These are phyloP conservation scores for Penicillium sp. DNA, from an alignment of 2,329 filamentous ascomycete species.

Conservation along the genomic window DNA sequence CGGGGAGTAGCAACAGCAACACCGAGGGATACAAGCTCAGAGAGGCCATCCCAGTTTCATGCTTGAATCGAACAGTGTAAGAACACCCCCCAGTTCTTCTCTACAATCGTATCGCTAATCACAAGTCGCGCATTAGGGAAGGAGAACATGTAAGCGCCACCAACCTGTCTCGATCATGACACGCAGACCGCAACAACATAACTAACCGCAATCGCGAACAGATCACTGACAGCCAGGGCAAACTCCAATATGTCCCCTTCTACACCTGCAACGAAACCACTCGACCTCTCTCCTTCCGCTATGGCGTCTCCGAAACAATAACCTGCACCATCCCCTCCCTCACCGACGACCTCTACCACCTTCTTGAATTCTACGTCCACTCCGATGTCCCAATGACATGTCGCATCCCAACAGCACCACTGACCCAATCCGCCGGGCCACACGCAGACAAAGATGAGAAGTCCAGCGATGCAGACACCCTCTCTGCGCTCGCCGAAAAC, in stretches of 20 bases:
- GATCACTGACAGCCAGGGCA: slow-evolving; percentile 76
- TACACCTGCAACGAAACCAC: slow-evolving; percentile 86
- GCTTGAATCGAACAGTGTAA: slow-evolving; percentile 73
- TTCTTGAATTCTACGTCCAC: slow-evolving; percentile 88
- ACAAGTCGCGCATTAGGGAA: slow-evolving; percentile 11
- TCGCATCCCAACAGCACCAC: slow-evolving; percentile 79
- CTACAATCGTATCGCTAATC: slow-evolving; percentile 4
- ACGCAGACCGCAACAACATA: not conserved
- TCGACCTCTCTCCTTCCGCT: slow-evolving; percentile 78
- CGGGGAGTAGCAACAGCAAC: slow-evolving; percentile 23
- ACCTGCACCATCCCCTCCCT: slow-evolving; percentile 55
- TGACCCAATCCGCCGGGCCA: slow-evolving; percentile 34
- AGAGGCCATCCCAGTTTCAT: slow-evolving; percentile 68
- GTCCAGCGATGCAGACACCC: slow-evolving; percentile 54
- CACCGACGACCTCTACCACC: slow-evolving; percentile 57
- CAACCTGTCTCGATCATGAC: slow-evolving; percentile 9
- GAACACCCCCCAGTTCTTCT: slow-evolving; percentile 32
- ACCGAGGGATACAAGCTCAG: slow-evolving; percentile 51
- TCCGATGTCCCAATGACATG: slow-evolving; percentile 91
- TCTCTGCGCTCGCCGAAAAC: slow-evolving; percentile 26
- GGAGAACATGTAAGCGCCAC: slow-evolving; percentile 28
- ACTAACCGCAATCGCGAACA: slow-evolving; percentile 23
- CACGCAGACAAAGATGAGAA: slow-evolving; percentile 40
- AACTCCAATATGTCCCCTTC: slow-evolving; percentile 91
- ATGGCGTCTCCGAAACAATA: slow-evolving; percentile 70